Evolutionary conservation across 371 early-diverging fungal genomes (phyloP).

Genomic region (Rhizopus arrhizus): DNA sequence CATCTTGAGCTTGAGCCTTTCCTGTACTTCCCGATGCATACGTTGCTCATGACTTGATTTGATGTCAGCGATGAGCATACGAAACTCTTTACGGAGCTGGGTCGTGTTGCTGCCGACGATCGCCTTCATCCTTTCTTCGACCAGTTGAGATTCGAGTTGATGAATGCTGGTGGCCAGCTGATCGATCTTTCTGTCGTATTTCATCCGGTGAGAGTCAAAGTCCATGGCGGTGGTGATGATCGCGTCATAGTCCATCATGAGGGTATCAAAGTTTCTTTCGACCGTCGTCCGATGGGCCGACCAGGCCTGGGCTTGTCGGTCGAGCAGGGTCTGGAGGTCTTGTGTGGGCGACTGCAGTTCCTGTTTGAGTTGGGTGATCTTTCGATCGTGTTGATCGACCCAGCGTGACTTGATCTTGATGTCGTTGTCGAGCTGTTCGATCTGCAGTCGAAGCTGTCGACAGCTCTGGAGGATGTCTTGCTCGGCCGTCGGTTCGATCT

Average conservation of each 20-base stretch:
- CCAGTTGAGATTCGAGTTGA: constrained; percentile 42
- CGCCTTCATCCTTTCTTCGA: constrained; percentile 42
- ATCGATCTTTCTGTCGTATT: constrained; percentile 43
- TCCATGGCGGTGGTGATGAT: constrained; percentile 53
- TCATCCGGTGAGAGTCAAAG: constrained; percentile 53
- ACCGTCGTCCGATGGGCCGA: constrained; percentile 32
- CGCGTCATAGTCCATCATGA: constrained; percentile 54
- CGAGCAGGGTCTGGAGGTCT: constrained; percentile 12
- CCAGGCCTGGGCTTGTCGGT: constrained; percentile 34
- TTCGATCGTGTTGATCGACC: constrained; percentile 37
- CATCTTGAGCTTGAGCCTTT: constrained; percentile 46
- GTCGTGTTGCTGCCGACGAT: constrained; percentile 42
- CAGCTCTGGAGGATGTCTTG: constrained; percentile 27
- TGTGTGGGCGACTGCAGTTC: constrained; percentile 14
- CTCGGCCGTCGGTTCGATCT: not conserved
- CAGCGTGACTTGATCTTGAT: constrained; percentile 33
- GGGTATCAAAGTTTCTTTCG: constrained; percentile 52
- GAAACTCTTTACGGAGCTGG: constrained; percentile 61
- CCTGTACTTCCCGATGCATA: constrained; percentile 55
- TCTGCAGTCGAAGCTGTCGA: constrained; percentile 18
- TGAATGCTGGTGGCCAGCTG: constrained; percentile 28
- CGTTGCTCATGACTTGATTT: constrained; percentile 56
- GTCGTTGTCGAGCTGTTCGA: constrained; percentile 35
- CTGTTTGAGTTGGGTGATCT: constrained; percentile 34
- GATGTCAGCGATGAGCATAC: constrained; percentile 56